phyloP scores from a whole-genome alignment of 495 filamentous ascomycete genomes.

The Arthonia radiata region DNA sequence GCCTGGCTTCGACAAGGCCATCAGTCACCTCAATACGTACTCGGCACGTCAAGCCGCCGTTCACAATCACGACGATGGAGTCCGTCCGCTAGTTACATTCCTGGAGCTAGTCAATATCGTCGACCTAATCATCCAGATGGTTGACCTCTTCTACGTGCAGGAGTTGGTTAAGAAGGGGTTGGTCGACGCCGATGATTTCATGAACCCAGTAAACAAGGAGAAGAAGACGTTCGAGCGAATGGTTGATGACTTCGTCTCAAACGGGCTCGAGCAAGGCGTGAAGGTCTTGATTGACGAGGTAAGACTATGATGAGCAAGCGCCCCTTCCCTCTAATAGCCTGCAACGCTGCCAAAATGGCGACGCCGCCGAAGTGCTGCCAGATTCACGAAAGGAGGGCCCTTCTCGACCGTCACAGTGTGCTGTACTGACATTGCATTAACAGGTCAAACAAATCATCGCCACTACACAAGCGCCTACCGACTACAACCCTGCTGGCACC shows the following conservation, averaged over 20 bases:
- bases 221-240: constrained; percentile 99
- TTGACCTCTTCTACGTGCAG: constrained; percentile 96
- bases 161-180: constrained; percentile 64
- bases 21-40: constrained; percentile 75
- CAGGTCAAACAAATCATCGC: constrained; percentile 89
- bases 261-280: constrained; percentile 89
- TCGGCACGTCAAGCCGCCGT: constrained; percentile 67
- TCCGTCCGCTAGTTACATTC: constrained; percentile 84
- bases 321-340: too few relatives aligned
- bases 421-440: too few relatives aligned
- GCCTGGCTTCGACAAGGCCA: constrained; percentile 71
- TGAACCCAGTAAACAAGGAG: constrained; percentile 70
- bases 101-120: constrained; percentile 95
- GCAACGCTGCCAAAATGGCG: too few relatives aligned
- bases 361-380: too few relatives aligned
- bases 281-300: constrained; percentile 96
- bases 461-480: constrained; percentile 60
- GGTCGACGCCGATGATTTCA: constrained; percentile 77
- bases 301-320: too few relatives aligned
- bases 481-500: constrained; percentile 59
- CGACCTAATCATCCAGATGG: constrained; percentile 95
- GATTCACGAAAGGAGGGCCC: too few relatives aligned
- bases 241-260: constrained; percentile 90
- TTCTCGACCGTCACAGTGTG: too few relatives aligned
- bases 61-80: constrained; percentile 36